Conservation (phyloP, 352 stramenopile species). For the Phytophthora podocarpi region DNA sequence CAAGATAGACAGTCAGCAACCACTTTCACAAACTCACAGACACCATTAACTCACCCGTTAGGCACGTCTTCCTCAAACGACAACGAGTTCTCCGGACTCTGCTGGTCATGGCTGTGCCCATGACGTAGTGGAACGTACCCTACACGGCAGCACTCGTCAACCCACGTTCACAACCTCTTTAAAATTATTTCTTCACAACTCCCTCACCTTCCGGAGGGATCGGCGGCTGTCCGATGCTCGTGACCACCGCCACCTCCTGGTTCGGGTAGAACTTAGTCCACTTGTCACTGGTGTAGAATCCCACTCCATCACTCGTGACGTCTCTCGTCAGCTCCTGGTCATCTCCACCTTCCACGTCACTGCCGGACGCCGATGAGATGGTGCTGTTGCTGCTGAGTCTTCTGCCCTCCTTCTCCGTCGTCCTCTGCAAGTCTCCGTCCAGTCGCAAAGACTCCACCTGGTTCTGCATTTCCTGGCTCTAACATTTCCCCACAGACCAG, state of each 20-base stretch:
- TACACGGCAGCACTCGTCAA: slow-evolving; percentile 25
- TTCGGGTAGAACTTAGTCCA: slow-evolving; percentile 65
- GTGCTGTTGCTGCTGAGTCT: neutral
- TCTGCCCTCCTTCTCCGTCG: neutral
- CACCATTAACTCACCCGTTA: slow-evolving; percentile 34
- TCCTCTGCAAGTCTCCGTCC: slow-evolving; percentile 1
- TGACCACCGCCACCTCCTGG: slow-evolving; percentile 62
- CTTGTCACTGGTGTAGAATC: slow-evolving; percentile 48
- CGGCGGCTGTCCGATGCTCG: slow-evolving; percentile 51
- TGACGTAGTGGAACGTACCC: slow-evolving; percentile 65
- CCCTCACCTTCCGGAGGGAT: slow-evolving; percentile 56
- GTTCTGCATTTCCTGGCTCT: slow-evolving; percentile 41
- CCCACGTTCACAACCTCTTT: neutral
- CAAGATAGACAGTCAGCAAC: neutral
- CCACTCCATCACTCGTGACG: slow-evolving; percentile 33
- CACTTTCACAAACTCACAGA: neutral
- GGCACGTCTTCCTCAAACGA: slow-evolving; percentile 30
- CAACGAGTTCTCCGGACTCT: slow-evolving; percentile 7
- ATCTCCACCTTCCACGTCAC: neutral
- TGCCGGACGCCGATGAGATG: neutral
- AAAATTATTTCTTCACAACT: slow-evolving; percentile 1
- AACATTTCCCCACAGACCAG: slow-evolving; percentile 2
- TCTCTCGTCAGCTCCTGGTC: slow-evolving; percentile 8
- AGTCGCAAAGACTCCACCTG: slow-evolving; percentile 34
- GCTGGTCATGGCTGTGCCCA: slow-evolving; percentile 39